phyloP scores from a whole-genome alignment of 495 filamentous ascomycete species.

The Aspergillus bertholletiae region DNA sequence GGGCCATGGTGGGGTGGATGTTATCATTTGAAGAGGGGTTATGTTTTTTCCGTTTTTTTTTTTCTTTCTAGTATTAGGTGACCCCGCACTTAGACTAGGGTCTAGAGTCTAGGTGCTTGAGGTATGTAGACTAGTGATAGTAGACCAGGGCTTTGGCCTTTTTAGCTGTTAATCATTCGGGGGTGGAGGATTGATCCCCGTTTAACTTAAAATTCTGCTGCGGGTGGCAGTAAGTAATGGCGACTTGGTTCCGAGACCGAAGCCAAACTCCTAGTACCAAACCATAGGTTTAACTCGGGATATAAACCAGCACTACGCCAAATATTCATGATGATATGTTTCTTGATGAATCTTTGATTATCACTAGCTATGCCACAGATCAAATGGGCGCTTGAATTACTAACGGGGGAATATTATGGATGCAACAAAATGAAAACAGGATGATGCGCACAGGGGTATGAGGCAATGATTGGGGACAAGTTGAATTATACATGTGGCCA shows the following conservation, averaged over 20 bases:
- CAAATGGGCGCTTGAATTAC: constrained; percentile 13
- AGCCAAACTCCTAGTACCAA: neutral
- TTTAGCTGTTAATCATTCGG: too few species aligned
- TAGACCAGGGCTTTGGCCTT: too few species aligned
- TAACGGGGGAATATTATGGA: constrained; percentile 19
- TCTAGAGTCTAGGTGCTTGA: too few species aligned
- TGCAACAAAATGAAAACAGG: constrained; percentile 16
- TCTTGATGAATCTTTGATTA: constrained; percentile 11
- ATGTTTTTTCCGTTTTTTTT: too few species aligned
- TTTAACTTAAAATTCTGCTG: neutral
- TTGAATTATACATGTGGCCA: constrained; percentile 30
- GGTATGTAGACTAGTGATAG: too few species aligned
- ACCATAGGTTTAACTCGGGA: neutral
- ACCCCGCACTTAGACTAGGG: too few species aligned
- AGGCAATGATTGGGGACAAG: constrained; percentile 27
- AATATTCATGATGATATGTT: too few species aligned
- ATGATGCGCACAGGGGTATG: constrained; percentile 26
- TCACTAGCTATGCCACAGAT: constrained; percentile 20
- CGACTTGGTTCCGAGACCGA: neutral
- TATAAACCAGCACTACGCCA: too few species aligned
- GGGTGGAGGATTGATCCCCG: too few species aligned
- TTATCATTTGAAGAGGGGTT: too few species aligned
- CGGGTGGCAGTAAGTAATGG: too few species aligned
- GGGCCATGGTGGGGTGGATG: neutral
- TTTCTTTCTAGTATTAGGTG: too few species aligned